Percentiles rank a stretch among this genome's conserved stretches.
phyloP scores from a whole-genome alignment of 352 stramenopile species.

The Globisporangium splendens region DNA sequence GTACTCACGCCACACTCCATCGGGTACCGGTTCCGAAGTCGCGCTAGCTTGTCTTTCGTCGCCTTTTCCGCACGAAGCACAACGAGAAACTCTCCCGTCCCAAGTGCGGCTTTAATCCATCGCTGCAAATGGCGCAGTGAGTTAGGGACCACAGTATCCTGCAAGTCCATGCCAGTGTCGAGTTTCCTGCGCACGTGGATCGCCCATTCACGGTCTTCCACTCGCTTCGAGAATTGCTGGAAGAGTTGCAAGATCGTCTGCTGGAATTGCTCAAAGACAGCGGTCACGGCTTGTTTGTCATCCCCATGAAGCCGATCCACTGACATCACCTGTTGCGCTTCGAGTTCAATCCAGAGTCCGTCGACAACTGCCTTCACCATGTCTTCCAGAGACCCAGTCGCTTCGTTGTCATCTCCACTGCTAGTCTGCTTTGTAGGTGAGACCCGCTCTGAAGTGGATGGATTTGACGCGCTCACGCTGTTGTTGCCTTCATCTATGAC shows the following conservation, averaged over 20 bases:
- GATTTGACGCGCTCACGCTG: not conserved
- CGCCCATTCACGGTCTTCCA: slow-evolving; percentile 29
- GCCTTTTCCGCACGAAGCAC: slow-evolving; percentile 24
- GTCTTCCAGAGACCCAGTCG: slow-evolving; percentile 17
- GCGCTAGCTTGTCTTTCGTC: slow-evolving; percentile 25
- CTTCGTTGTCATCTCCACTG: slow-evolving; percentile 3
- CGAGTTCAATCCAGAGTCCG: slow-evolving; percentile 25
- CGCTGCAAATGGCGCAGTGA: slow-evolving; percentile 21
- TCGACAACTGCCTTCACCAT: slow-evolving; percentile 18
- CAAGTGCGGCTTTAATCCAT: slow-evolving; percentile 26
- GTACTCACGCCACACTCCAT: not conserved
- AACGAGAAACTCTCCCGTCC: slow-evolving; percentile 22
- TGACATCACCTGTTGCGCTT: slow-evolving; percentile 19
- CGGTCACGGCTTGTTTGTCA: slow-evolving; percentile 11
- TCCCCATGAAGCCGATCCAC: slow-evolving; percentile 20
- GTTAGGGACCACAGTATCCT: slow-evolving; percentile 2
- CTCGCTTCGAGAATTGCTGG: slow-evolving; percentile 20
- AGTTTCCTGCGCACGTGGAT: slow-evolving; percentile 9
- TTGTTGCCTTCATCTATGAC: not conserved
- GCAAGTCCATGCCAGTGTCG: not conserved
- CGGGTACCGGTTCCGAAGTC: slow-evolving; percentile 19
- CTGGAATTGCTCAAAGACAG: slow-evolving; percentile 27
- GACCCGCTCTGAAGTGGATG: too few relatives aligned
- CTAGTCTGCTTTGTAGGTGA: not conserved
- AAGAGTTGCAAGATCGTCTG: slow-evolving; percentile 27